Evolutionary conservation across 306 rosid genomes (phyloP), one percentile per base, ranked within the genome.

Genomic region (Acacia acuminata): DNA sequence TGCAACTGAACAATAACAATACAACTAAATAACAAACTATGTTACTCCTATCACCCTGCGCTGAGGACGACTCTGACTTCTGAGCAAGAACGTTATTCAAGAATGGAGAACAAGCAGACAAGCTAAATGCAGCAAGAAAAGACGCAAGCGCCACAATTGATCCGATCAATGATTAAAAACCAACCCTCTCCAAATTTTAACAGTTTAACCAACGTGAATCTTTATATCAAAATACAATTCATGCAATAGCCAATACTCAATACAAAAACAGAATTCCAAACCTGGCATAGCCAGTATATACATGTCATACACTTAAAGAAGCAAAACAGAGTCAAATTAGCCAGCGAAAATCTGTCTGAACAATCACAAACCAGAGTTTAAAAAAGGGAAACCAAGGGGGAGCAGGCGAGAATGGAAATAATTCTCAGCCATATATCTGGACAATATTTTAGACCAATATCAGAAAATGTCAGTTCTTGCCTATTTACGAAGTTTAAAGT

Each of bases 401-500:
- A 16, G 36, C 40, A 44, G 22, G 38, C 5, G 66, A 56, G 42
- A 77, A 50, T 75, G 79, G 10, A 53, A 50, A 73, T 27, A 75
- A 79, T 75, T 77, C 80, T 10, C 47, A 78, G 66, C 71, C 67
- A 34, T 64, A 75, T 72, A 40, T 58, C 80, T 83, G 20, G 2
- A 44, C 63, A 73, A 80, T 79, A 83, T 74, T 56, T 68, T 84
- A 87, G 71, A 77, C 85, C 86, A 82, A 51, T 73, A 75, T 40
- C 34, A 82, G 22, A 70, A 75, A 53, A 67, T 2, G 40, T 45
- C 44, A 13, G 32, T 34, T 74, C 77, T 48, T 40, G 55, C 12
- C 87, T 93, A 95, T 65, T 86, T 88, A 8, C 75, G n/a, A 72
- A 95, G 96, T 85, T 95, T 95, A 86, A 95, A 92, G 91, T 92